Evolutionary conservation across 768 basidiomycete genomes (phyloP), one percentile per base, ranked within the genome.

Genomic region (Suillus sp.): DNA sequence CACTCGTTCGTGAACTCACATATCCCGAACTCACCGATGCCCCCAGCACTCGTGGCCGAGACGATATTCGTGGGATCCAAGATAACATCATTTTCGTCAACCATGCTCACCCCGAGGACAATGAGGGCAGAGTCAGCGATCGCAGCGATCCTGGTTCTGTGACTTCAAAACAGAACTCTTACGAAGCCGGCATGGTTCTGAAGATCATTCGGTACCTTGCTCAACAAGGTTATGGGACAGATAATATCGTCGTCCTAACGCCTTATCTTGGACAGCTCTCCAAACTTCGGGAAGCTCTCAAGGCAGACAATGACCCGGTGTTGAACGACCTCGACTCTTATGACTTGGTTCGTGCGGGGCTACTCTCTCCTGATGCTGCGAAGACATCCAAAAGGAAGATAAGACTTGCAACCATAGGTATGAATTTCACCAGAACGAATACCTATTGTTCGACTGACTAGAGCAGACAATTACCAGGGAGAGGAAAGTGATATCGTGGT

Each of bases 401-500:
- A 37, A 80, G 86, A 6, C 71, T 89, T 0, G 82, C 86, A 0
- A 89, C 87, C 0, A 87, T 89, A 13, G 87, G 87, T 86, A 65
- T n/a, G 75, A 62, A 60, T 13, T 34, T 32, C 30, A 43, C 16
- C 7, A 37, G 9, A 37, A 56, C n/a, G 16, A n/a, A 56, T 32
- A 1, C 35, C 53, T 37, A 14, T 38, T 2, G 20, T 37, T 37
- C 1, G 3, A 37, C 60, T 55, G 34, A 56, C 51, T 61, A n/a
- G 16, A 51, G 4, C 59, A 87, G 87, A 88, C 66, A 89, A 89
- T 68, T 88, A 87, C 62, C 87, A 89, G 68, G 87, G 87, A n/a
- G 87, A 89, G 67, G 86, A 88, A 69, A 83, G 83, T 59, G 82
- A 88, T 55, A 83, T 89, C 54, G 84, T 88, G 45, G 77, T 89